Base-by-base conservation (phyloP, 1,284 basidiomycete species). In the Cronartium quercuum region DNA sequence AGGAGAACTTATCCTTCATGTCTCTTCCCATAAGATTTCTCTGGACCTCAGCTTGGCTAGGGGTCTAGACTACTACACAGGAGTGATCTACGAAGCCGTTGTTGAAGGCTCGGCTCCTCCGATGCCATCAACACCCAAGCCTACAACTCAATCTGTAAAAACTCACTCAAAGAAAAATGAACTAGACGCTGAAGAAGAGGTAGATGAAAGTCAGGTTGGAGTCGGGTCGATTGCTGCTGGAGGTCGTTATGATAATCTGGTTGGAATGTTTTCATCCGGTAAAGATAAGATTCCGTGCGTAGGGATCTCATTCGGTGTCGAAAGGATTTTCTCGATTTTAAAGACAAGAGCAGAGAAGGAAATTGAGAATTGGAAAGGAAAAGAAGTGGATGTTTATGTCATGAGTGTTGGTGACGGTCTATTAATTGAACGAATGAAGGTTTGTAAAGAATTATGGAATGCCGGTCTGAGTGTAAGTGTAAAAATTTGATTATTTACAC, bases 161-260 rank as follows among this genome's bases (percentile, higher is more conserved):
- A 13, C 71, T 82, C 38, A 81, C 87, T 81, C 82, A 85, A 69
- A 78, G 83, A 66, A 87, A 86, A 79, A 77, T 77, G 3, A 79
- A 79, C 41, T 87, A 88, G 78, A 85, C 15, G 89, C 89, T 40
- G 91, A 92, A 68, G 91, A 94, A 76, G 94, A 94, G 78, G 84
- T 94, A 58, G 95, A 98, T 83, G 95, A 98, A 82, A 91, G 90
- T 2, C 86, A 89, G 76, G 89, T 98, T 41, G 95, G 96, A 51
- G 94, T 98, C 2, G 96, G 95, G 34, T 97, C 94, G 21, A 96
- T 99, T 80, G 96, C 95, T 6, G 96, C 92, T 0, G 96, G 96
- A 21, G 95, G 96, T 13, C 87, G 95, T 61, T 98, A 98, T 84
- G 95, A 98, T 84, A 90, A 91, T 78, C 89, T 99, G n/a, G 95